A percentile compares a stretch with the other conserved stretches of the same genome.
phyloP scores from a whole-genome alignment of 2,329 filamentous ascomycete species.

The Fusarium temperatum region DNA sequence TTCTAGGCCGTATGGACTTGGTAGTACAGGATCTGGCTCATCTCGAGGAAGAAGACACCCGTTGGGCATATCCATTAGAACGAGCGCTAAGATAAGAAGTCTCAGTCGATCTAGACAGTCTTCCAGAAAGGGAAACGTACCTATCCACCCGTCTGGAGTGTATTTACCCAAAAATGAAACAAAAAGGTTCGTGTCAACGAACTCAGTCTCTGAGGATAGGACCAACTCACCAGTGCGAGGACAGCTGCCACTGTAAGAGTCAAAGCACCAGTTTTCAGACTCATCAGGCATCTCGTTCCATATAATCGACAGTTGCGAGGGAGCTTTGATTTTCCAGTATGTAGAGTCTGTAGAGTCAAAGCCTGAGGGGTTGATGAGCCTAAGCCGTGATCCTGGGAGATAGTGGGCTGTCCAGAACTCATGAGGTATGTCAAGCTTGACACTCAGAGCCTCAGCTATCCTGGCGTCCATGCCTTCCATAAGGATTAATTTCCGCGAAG shows the following conservation, averaged over 20 bases:
- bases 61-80: neutral
- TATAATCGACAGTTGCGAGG: neutral
- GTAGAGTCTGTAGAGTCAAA: neutral
- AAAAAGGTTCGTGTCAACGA: accelerated
- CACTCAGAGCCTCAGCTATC: neutral
- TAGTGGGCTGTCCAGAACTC: neutral
- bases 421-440: neutral
- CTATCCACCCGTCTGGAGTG: neutral
- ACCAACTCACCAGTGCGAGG: accelerated
- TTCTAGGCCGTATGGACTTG: neutral
- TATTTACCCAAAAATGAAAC: neutral
- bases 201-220: accelerated
- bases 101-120: accelerated
- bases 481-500: neutral
- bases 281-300: neutral
- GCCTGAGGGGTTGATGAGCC: neutral
- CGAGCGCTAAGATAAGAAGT: accelerated
- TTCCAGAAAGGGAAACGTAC: neutral
- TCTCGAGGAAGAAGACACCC: neutral
- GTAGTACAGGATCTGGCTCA: accelerated
- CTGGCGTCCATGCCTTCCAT: neutral
- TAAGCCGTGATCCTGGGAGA: accelerated
- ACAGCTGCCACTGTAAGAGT: neutral
- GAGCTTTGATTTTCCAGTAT: neutral
- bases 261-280: neutral